Base-by-base conservation (phyloP, 129 eudicot genomes). In the Pittosporum tobira region DNA sequence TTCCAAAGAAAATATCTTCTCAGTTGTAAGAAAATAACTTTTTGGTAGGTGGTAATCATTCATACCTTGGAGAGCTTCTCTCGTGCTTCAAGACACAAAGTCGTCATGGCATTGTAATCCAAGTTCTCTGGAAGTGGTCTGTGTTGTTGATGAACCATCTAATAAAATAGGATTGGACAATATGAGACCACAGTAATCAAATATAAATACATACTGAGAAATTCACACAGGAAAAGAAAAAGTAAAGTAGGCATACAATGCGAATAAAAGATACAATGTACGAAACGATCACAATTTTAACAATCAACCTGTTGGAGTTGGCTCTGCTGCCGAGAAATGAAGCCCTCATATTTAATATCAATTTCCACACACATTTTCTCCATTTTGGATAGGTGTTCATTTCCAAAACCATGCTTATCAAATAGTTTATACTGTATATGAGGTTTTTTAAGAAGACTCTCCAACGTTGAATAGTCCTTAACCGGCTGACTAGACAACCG, bases 331-430 rank as follows among this genome's bases (percentile, higher is more conserved):
- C 99, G 83, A 50, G 64, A 45, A 42, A 91, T 91, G 64, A 91
- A 84, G 74, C 99, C 99, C 75, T 84, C 99, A 48, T 87, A 93
- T 62, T 93, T 93, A 22, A 93, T 93, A 73, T 93, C 96, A 58
- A 93, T 81, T 71, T 93, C 99, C 4, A 93, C 84, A 70, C 99
- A 87, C 25, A 79, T 82, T 73, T 93, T 93, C 73, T 93, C 99
- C 64, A 78, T 69, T 73, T 69, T 76, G 49, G 94, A 78, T 48
- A 93, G 68, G 29, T 56, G 57, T 42, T 48, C 73, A 66, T 73
- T 87, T 54, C 99, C 99, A 66, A 75, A 75, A 59, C 99, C 99
- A 79, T 93, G 88, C 70, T 84, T 93, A 63, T 93, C 99, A 30
- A 93, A 62, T 51, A 87, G 55, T 79, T 79, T 84, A 70, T 93